phyloP scores from a whole-genome alignment of 805 yeast species.

The Cyberlindnera samutprakarnensis region DNA sequence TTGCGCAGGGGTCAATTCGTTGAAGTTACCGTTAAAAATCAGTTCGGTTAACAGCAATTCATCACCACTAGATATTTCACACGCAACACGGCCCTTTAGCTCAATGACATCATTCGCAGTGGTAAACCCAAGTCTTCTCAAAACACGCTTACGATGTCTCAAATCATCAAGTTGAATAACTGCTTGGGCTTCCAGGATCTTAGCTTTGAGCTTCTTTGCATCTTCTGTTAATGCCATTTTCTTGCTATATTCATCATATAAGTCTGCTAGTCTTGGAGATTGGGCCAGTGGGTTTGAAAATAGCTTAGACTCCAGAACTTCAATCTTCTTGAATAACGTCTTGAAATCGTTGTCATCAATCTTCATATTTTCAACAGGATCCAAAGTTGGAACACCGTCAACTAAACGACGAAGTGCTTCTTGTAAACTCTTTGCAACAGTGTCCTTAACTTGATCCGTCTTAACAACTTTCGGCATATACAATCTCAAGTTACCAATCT shows the following conservation, averaged over 20 bases:
- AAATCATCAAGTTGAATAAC: slow-evolving; percentile 92
- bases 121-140: slow-evolving; percentile 86
- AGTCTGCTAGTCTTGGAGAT: slow-evolving; percentile 50
- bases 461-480: slow-evolving; percentile 71
- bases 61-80: slow-evolving; percentile 88
- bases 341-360: slow-evolving; percentile 77
- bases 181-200: slow-evolving; percentile 78
- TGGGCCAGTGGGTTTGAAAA: slow-evolving; percentile 60
- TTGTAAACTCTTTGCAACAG: slow-evolving; percentile 59
- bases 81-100: slow-evolving; percentile 94
- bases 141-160: slow-evolving; percentile 85
- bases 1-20: slow-evolving; percentile 80
- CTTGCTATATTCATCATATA: slow-evolving; percentile 56
- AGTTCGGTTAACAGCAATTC: slow-evolving; percentile 83
- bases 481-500: slow-evolving; percentile 74
- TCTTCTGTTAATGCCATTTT: slow-evolving; percentile 57
- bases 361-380: slow-evolving; percentile 90
- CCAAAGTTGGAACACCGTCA: slow-evolving; percentile 85
- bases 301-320: slow-evolving; percentile 71
- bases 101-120: slow-evolving; percentile 86
- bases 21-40: slow-evolving; percentile 92
- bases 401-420: slow-evolving; percentile 83
- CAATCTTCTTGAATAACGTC: slow-evolving; percentile 65
- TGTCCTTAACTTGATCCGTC: slow-evolving; percentile 51
- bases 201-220: slow-evolving; percentile 51